Base-by-base conservation (phyloP, 164 flowering plant species). In the Saururus chinensis region DNA sequence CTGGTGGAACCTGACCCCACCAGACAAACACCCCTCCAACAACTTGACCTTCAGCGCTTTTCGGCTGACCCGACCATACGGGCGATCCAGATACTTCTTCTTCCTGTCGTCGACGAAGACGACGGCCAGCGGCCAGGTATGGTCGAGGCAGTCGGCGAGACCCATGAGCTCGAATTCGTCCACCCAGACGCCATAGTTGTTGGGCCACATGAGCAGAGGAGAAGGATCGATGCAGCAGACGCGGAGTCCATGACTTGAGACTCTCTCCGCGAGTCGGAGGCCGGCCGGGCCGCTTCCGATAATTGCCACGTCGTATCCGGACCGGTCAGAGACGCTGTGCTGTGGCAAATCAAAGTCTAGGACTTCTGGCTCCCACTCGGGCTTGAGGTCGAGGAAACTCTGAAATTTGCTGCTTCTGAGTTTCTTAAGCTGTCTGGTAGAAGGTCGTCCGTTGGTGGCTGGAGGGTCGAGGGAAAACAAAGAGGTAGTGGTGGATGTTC, bases 131-230 rank as follows among this genome's bases (percentile, higher is more conserved):
- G 84, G 81, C 96, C 96, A 89, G 1, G 74, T 79, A 26, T 77
- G 74, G 64, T 86, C 87, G 19, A 87, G 67, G 64, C 87, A 85
- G 68, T 77, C 77, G 16, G 64, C 77, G 22, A 89, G 81, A 12
- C 76, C 85, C 73, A 84, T 57, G 42, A 40, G 57, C 68, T 77
- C 73, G 63, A 89, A 79, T 70, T 89, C 96, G 67, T 89, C 96
- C 22, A 85, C 84, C 96, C 96, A 89, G 17, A 73, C 82, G 26
- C 96, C 96, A 56, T 87, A 87, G 69, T 86, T 89, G 53, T 89
- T 85, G 60, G 84, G 82, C 89, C 88, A 86, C 65, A 72, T 56
- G 40, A 84, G 77, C 20, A 83, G 83, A 0, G 96, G 96, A 0
- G 84, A 77, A 64, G 93, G 91, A 60, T 86, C 96, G 21, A 89